Evolutionary conservation across 148 eudicot genomes (phyloP), one percentile per base, ranked within the genome.

Genomic region (Euryodendron excelsum): DNA sequence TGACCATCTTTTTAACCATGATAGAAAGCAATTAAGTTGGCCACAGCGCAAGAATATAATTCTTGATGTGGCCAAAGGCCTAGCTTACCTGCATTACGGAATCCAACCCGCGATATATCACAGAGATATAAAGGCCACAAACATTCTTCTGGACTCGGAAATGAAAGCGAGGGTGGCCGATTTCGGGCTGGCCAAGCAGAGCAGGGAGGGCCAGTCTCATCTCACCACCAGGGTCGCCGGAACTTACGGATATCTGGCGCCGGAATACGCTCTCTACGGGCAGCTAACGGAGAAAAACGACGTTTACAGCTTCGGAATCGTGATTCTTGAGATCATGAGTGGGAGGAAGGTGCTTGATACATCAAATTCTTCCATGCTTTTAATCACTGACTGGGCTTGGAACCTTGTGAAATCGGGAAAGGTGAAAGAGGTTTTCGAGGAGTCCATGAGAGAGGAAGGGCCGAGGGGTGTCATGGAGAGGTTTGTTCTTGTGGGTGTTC

Each of bases 371-470:
- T 2, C 61, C 21, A 82, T 41, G 45, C 20, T 87, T 34, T 56
- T 91, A 66, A 86, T 91, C 31, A 82, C 95, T 0, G 95, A 91
- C 71, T 72, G 87, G 80, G 95, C 87, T 0, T 91, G 95, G 95
- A 77, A 11, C 34, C 76, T 86, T 39, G 86, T 89, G 66, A 91
- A 86, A 65, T 80, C 86, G 23, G 87, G 85, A 21, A 81, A 81
- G 30, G 78, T 82, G 10, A 63, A 82, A 5, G 88, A 79, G 8
- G 33, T 83, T 62, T 86, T 88, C 14, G 87, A 88, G 52, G 84
- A 62, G n/a, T 58, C 77, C 4, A 82, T 91, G 30, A 80, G 86
- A 30, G 72, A 76, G 5, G 85, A 77, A 36, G 91, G 90, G 30
- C 91, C 92, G 11, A 88, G 59, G 71, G 86, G 86, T 2, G 86